phyloP scores from a whole-genome alignment of 306 rosid species.

The Vicia sativa region DNA sequence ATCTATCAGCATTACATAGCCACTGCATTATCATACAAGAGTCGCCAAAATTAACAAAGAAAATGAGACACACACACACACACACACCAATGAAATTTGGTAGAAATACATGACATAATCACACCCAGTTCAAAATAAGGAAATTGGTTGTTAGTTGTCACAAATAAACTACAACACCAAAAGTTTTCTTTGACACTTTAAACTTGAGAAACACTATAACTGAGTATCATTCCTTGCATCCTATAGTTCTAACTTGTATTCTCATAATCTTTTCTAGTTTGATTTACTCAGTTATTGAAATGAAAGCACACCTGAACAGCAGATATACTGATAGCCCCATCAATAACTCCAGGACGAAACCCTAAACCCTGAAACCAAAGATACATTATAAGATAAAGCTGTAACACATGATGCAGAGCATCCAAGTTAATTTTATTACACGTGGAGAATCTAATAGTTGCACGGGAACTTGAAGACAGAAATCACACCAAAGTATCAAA shows the following conservation, averaged over 20 bases:
- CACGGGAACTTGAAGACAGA: neutral
- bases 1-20: conserved; percentile 96
- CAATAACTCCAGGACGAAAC: conserved; percentile 85
- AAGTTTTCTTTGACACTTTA: neutral
- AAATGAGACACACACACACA: conserved; percentile 11
- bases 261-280: neutral
- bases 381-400: neutral
- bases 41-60: conserved; percentile 21
- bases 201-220: conserved; percentile 5
- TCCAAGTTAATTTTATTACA: neutral
- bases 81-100: neutral
- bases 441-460: neutral
- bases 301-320: conserved; percentile 78
- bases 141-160: neutral
- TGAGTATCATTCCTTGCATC: neutral
- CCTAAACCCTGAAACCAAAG: conserved; percentile 80
- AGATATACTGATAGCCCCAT: conserved; percentile 92
- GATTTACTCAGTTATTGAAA: conserved; percentile 22
- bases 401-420: neutral
- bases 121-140: neutral
- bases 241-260: neutral
- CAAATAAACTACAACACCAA: neutral
- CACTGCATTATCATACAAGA: conserved; percentile 62
- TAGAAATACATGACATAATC: conserved; percentile 9
- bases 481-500: too few relatives aligned